phyloP scores from a whole-genome alignment of 768 basidiomycete genomes.

The Trametes maxima region DNA sequence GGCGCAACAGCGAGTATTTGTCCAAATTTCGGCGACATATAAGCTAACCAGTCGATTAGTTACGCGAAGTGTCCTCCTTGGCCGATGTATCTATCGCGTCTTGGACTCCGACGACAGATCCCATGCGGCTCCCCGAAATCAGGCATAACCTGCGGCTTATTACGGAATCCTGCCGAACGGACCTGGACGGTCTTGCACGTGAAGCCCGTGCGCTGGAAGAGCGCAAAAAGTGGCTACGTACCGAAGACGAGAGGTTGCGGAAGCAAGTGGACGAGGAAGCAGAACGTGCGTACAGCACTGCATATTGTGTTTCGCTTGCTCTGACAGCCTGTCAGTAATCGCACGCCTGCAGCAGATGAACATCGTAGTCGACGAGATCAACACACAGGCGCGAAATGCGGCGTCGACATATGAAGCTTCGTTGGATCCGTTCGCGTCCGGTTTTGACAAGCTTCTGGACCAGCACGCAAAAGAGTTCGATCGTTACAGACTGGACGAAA shows the following conservation, averaged over 20 bases:
- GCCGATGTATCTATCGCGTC: slow-evolving; percentile 73
- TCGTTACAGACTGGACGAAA: slow-evolving; percentile 80
- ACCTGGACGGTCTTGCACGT: slow-evolving; percentile 85
- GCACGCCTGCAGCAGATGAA: slow-evolving; percentile 77
- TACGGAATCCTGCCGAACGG: slow-evolving; percentile 75
- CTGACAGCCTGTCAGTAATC: slow-evolving; percentile 56
- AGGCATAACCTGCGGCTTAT: slow-evolving; percentile 93
- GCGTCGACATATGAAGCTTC: slow-evolving; percentile 69
- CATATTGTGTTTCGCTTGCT: background rate
- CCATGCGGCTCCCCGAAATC: slow-evolving; percentile 92
- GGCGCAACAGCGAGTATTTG: slow-evolving; percentile 76
- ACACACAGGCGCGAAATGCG: slow-evolving; percentile 61
- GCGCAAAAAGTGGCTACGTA: slow-evolving; percentile 67
- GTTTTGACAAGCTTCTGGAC: slow-evolving; percentile 70
- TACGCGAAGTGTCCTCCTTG: slow-evolving; percentile 85
- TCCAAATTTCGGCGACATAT: slow-evolving; percentile 7
- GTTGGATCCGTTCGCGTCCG: slow-evolving; percentile 70
- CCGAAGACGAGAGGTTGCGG: slow-evolving; percentile 71
- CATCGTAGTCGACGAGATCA: slow-evolving; percentile 73
- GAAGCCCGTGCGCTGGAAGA: slow-evolving; percentile 87
- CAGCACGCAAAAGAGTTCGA: slow-evolving; percentile 78
- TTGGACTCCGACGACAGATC: slow-evolving; percentile 88
- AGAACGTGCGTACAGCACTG: slow-evolving; percentile 52
- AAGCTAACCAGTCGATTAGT: slow-evolving; percentile 45
- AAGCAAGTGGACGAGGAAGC: slow-evolving; percentile 78